Conservation (phyloP, 306 rosid species). For the Quercus parvula region DNA sequence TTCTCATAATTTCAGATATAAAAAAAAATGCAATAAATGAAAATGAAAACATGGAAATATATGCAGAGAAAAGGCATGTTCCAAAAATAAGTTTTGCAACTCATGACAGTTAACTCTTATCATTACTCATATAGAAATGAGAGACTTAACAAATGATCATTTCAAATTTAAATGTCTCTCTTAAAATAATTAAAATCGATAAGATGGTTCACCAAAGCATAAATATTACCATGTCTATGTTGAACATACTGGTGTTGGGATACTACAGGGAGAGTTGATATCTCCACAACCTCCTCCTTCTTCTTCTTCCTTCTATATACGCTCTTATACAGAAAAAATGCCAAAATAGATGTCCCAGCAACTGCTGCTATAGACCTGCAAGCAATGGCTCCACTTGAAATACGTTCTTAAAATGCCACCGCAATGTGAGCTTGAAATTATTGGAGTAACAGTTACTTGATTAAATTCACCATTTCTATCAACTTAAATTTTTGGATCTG, state of each 20-base stretch:
- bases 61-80: background rate
- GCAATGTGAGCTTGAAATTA: slow-evolving; percentile 26
- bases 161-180: background rate
- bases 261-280: slow-evolving; percentile 24
- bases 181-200: background rate
- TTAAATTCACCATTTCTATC: too few relatives aligned
- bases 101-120: background rate
- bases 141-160: background rate
- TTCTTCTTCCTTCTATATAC: too few relatives aligned
- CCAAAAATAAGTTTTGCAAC: background rate
- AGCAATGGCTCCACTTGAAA: slow-evolving; percentile 45
- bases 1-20: background rate
- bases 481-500: too few relatives aligned
- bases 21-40: background rate
- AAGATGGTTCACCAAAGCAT: background rate
- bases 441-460: too few relatives aligned
- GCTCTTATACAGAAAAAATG: slow-evolving; percentile 15
- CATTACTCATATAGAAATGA: background rate
- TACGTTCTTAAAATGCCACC: slow-evolving; percentile 44
- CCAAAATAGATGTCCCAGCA: slow-evolving; percentile 29
- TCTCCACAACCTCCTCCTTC: slow-evolving; percentile 27
- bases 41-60: background rate
- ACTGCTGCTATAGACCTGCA: slow-evolving; percentile 46
- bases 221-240: slow-evolving; percentile 30
- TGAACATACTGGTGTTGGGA: slow-evolving; percentile 33